Evolutionary conservation across 805 yeast species (phyloP), one percentile per base, ranked within the genome.

Genomic region (Teunomyces tritomae): DNA sequence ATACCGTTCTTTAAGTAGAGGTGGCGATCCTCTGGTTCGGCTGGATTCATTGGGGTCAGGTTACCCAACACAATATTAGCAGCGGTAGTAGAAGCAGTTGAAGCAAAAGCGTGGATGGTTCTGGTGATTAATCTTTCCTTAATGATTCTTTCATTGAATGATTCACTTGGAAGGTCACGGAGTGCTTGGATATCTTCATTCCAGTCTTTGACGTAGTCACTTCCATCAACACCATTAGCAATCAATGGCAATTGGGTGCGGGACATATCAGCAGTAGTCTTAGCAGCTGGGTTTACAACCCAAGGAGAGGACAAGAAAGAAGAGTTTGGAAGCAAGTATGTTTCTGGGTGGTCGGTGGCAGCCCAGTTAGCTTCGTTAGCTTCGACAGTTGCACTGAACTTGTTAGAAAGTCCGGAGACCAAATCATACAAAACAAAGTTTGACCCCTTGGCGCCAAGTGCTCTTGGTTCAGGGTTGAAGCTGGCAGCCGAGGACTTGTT

Each of bases 171-270:
- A 51, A 89, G 74, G 54, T 90, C 97, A 52, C 82, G 80, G 42
- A 89, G 76, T 2, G 89, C 76, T 71, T 94, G 98, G 60, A 83
- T 83, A 57, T 94, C 97, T 55, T 87, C 96, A 64, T 90, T 90
- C 87, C 95, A 91, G 58, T 92, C 96, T 58, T 84, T 84, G 36
- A 70, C 66, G 16, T 69, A 62, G 43, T 78, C 84, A 27, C 79
- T 76, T 36, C 84, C 86, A 53, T 82, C 86, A 20, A 77, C 73
- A 33, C 87, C 87, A 53, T 79, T 78, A 37, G 67, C 57, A 39
- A 83, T 68, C 43, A 72, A 71, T 52, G 67, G 79, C 44, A 76
- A 69, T 68, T 87, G 94, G 29, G 83, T 65, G 53, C 84, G 74
- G 20, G 83, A 78, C 43, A 78, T 58, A 58, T 88, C 95, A 4